Base-by-base conservation (phyloP, 306 rosid genomes). In the Nissolia schottii region DNA sequence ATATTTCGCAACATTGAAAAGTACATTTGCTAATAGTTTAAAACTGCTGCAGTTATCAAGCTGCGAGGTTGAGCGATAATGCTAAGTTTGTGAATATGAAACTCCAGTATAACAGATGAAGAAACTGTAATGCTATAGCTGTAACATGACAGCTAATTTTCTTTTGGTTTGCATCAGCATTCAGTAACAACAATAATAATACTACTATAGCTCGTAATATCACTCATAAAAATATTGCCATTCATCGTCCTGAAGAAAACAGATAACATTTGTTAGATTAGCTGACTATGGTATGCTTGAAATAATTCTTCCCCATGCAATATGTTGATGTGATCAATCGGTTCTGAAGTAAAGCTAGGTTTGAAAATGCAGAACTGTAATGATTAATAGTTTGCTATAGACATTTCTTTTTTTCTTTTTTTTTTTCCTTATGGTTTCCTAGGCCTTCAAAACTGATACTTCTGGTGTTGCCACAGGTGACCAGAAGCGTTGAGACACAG, bases 401-500 rank as follows among this genome's bases (percentile, higher is more conserved):
- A 7, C 14, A 7, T 54, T 59, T 53, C 28, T 18, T 59, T 50
- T 71, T 67, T 8, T 12, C 43, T n/a, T n/a, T n/a, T n/a, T n/a
- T n/a, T n/a, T n/a, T n/a, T n/a, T n/a, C n/a, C n/a, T n/a, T n/a
- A n/a, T 35, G 41, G 0, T 27, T 28, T 45, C 16, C 64, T 56
- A 18, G 49, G 64, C 18, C 23, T 77, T 29, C 8, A 73, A 19
- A 70, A 32, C 45, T 68, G 32, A 45, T 53, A 64, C 28, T 4
- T 15, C 19, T 38, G 45, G 20, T 73, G 24, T 67, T 57, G 66
- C 64, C 19, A 18, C 76, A 93, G 98, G 98, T 93, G 60, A 93
- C 98, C 8, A 85, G 98, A 87, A 87, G 96, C 5, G 68, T 85
- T 43, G 93, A 90, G 73, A 90, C 96, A 50, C 64, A 86, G 60